Percentiles rank a stretch among this genome's conserved stretches.
phyloP scores from a whole-genome alignment of 176 grass and related monocot genomes.

The Microstegium vimineum region DNA sequence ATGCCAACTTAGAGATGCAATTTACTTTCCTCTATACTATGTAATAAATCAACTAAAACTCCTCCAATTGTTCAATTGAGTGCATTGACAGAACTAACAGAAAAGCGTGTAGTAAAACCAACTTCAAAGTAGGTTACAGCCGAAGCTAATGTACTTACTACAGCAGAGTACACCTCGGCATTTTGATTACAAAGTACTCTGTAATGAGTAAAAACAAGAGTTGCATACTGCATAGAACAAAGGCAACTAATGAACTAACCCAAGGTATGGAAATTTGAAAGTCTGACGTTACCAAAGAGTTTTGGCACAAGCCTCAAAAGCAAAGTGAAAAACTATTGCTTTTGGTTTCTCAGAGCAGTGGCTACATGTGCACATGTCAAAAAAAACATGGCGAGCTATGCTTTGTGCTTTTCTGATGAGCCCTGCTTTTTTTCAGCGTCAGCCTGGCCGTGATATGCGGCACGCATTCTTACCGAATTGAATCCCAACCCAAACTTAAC shows the following conservation, averaged over 20 bases:
- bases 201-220: background rate
- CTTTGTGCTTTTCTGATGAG: slow-evolving; percentile 12
- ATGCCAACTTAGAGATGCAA: background rate
- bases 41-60: background rate
- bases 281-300: background rate
- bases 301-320: background rate
- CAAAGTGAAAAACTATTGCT: background rate
- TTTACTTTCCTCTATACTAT: background rate
- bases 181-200: background rate
- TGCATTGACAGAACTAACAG: background rate
- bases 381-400: background rate
- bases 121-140: background rate
- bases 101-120: background rate
- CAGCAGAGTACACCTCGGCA: background rate
- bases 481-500: background rate
- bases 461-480: background rate
- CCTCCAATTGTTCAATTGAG: background rate
- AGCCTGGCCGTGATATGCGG: background rate
- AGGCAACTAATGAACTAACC: background rate
- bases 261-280: background rate
- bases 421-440: background rate
- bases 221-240: background rate
- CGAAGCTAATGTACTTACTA: background rate
- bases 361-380: background rate
- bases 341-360: slow-evolving; percentile 19